Percentiles rank a stretch among this genome's conserved stretches.
phyloP scores from a whole-genome alignment of 2,329 filamentous ascomycete genomes.

The Proliferodiscus dingleyae region DNA sequence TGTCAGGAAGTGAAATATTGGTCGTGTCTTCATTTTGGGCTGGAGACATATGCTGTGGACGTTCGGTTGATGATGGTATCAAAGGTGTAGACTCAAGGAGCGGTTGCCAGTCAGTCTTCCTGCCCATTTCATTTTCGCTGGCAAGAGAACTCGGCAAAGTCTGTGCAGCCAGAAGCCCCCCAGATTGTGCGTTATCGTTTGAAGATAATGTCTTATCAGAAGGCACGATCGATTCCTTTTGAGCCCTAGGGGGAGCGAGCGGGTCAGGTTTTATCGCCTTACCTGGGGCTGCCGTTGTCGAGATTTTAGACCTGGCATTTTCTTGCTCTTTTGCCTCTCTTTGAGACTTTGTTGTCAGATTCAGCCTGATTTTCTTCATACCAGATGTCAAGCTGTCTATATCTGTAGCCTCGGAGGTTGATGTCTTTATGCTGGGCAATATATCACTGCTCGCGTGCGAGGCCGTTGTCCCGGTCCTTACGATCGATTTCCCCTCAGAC shows the following conservation, averaged over 20 bases:
- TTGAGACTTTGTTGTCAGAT: slow-evolving; percentile 50
- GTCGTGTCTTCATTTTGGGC: slow-evolving; percentile 17
- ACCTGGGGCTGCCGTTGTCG: slow-evolving; percentile 9
- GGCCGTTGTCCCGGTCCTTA: background rate
- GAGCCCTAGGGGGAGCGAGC: background rate
- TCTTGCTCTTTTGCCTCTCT: slow-evolving; percentile 46
- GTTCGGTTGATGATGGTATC: slow-evolving; percentile 13
- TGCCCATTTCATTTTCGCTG: background rate
- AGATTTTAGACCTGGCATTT: slow-evolving; percentile 9
- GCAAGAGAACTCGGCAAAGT: too few species aligned
- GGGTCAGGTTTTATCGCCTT: slow-evolving; percentile 11
- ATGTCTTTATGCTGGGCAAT: slow-evolving; percentile 6
- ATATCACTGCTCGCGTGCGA: slow-evolving; percentile 5
- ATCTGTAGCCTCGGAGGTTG: slow-evolving; percentile 27
- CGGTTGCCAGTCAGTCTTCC: background rate
- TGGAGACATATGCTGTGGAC: slow-evolving; percentile 10
- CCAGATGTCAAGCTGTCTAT: slow-evolving; percentile 52
- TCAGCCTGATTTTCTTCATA: slow-evolving; percentile 61
- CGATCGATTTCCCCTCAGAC: background rate
- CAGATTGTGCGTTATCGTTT: too few species aligned
- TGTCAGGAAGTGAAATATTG: slow-evolving; percentile 21
- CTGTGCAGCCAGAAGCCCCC: too few species aligned
- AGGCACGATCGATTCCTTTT: too few species aligned
- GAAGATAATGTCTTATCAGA: too few species aligned
- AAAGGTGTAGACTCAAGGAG: slow-evolving; percentile 7